These are phyloP conservation scores for Naganishia albida DNA, from an alignment of 1,284 basidiomycete genomes.

Conservation along the genomic window DNA sequence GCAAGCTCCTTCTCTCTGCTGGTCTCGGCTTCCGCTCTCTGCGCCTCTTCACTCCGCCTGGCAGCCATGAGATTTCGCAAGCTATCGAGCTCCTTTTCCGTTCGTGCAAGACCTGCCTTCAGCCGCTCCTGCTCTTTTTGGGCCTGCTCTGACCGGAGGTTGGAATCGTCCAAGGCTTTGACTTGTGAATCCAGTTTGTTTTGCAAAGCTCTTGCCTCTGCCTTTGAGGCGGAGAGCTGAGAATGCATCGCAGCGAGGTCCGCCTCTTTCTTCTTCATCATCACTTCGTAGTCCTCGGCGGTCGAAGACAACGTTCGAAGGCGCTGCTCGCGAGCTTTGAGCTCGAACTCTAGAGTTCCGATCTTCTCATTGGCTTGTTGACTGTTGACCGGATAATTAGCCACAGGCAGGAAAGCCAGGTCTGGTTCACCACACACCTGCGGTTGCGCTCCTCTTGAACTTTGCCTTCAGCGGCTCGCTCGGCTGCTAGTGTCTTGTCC, in stretches of 20 bases:
- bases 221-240: constrained; percentile 61
- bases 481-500: constrained; percentile 69
- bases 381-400: constrained; percentile 15
- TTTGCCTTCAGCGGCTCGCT: constrained; percentile 73
- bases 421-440: constrained; percentile 58
- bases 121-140: constrained; percentile 66
- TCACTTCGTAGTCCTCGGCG: constrained; percentile 68
- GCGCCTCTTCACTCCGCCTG: constrained; percentile 82
- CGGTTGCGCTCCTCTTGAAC: constrained; percentile 67
- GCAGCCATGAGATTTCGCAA: constrained; percentile 76
- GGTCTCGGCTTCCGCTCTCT: constrained; percentile 78
- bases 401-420: background rate
- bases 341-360: constrained; percentile 17
- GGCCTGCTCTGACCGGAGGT: constrained; percentile 65
- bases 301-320: constrained; percentile 23
- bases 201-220: constrained; percentile 6
- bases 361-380: constrained; percentile 9
- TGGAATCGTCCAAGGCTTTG: constrained; percentile 54
- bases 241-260: constrained; percentile 65
- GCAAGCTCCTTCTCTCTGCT: constrained; percentile 82
- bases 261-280: constrained; percentile 76
- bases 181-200: constrained; percentile 2
- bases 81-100: constrained; percentile 82
- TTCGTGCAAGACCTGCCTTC: constrained; percentile 59
- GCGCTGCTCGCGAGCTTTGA: constrained; percentile 28